Percentiles rank a stretch among this genome's conserved stretches.
Conservation (phyloP, 768 basidiomycete genomes). For the Postia placenta region DNA sequence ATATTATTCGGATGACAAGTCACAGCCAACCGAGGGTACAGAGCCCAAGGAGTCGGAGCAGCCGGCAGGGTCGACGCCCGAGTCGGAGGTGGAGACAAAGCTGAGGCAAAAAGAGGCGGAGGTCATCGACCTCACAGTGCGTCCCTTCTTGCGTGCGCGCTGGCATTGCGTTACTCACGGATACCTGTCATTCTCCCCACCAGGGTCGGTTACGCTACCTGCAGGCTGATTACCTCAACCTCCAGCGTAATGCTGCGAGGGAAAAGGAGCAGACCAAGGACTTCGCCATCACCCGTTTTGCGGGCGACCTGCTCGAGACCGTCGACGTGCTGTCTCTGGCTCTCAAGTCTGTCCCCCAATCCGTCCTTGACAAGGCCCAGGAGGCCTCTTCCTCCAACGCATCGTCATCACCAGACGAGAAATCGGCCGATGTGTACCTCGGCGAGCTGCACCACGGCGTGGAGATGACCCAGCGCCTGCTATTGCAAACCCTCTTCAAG, state of each 20-base stretch:
- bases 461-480: constrained; percentile 83
- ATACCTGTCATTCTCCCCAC: background rate
- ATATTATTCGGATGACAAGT: constrained; percentile 54
- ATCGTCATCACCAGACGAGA: constrained; percentile 28
- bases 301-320: constrained; percentile 81
- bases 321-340: constrained; percentile 87
- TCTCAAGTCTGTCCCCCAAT: constrained; percentile 66
- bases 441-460: constrained; percentile 81
- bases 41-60: constrained; percentile 21
- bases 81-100: constrained; percentile 38
- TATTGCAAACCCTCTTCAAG: constrained; percentile 86
- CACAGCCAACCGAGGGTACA: constrained; percentile 24
- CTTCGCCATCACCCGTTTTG: constrained; percentile 90
- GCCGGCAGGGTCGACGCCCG: constrained; percentile 17
- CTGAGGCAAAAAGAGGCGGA: constrained; percentile 79
- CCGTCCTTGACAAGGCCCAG: constrained; percentile 29
- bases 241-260: constrained; percentile 84
- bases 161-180: background rate
- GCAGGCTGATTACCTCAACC: constrained; percentile 93
- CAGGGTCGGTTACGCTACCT: constrained; percentile 87
- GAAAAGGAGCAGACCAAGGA: constrained; percentile 92
- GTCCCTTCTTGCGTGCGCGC: constrained; percentile 22
- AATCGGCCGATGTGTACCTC: constrained; percentile 54
- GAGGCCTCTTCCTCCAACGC: constrained; percentile 25
- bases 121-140: constrained; percentile 78